Conservation (phyloP, 768 basidiomycete genomes). For the Lactifluus hygrophoroides region DNA sequence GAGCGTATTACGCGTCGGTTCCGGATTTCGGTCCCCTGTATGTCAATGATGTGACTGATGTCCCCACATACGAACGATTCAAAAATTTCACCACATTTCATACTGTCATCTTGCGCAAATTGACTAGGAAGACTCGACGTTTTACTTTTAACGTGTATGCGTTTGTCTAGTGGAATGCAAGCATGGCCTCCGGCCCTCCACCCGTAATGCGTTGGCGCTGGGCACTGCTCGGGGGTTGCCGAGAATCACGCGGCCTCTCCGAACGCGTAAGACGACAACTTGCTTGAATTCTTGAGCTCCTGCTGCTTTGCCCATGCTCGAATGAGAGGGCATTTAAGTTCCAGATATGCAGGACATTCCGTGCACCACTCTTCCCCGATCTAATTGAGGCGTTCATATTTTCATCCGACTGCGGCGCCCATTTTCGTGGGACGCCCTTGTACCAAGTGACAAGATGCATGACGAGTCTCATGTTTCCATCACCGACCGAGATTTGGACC, state of each 20-base stretch:
- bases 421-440: background rate
- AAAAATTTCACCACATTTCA: slow-evolving; percentile 74
- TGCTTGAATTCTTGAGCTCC: slow-evolving; percentile 77
- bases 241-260: slow-evolving; percentile 57
- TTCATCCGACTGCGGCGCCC: slow-evolving; percentile 57
- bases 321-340: slow-evolving; percentile 49
- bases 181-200: no score
- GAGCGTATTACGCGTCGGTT: slow-evolving; percentile 41
- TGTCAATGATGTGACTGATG: no score
- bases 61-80: background rate
- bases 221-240: slow-evolving; percentile 69
- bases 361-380: slow-evolving; percentile 35
- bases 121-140: slow-evolving; percentile 85
- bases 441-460: slow-evolving; percentile 59
- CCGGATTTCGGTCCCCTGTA: background rate
- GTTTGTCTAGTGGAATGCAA: slow-evolving; percentile 74
- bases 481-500: slow-evolving; percentile 62
- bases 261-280: slow-evolving; percentile 48
- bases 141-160: slow-evolving; percentile 58
- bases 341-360: slow-evolving; percentile 76
- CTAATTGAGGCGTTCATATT: slow-evolving; percentile 31
- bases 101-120: slow-evolving; percentile 59
- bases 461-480: slow-evolving; percentile 35
- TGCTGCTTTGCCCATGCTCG: slow-evolving; percentile 65
- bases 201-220: no score